Percentiles rank a stretch among this genome's conserved stretches.
phyloP scores from a whole-genome alignment of 306 rosid species.

The Quercus gilva region DNA sequence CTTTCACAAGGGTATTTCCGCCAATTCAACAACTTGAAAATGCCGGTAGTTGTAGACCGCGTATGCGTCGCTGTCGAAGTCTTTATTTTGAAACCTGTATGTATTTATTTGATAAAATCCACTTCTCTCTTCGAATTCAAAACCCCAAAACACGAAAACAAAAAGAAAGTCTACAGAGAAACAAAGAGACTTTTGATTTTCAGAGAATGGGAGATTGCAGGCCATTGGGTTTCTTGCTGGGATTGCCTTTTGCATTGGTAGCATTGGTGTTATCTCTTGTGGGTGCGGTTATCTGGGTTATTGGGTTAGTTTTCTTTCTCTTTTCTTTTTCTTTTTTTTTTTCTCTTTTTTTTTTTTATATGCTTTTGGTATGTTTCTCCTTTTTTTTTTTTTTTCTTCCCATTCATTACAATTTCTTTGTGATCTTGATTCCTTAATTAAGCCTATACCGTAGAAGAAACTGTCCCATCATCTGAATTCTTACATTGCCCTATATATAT shows the following conservation, averaged over 20 bases:
- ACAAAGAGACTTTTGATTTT: not conserved
- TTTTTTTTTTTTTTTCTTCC: not conserved
- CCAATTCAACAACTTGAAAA: not conserved
- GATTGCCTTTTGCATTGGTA: constrained; percentile 73
- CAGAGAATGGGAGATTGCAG: constrained; percentile 62
- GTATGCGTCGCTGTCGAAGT: not conserved
- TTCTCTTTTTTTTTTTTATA: too few species aligned
- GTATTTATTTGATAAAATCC: not conserved
- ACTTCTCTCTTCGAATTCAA: not conserved
- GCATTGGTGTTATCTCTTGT: constrained; percentile 58
- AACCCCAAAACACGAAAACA: not conserved
- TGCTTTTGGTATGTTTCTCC: too few species aligned
- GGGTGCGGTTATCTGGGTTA: constrained; percentile 75
- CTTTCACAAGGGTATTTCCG: not conserved
- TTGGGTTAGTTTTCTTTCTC: constrained; percentile 46
- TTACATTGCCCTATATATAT: not conserved
- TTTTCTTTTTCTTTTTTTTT: too few species aligned
- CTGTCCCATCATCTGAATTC: too few species aligned
- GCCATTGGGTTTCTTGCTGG: constrained; percentile 77
- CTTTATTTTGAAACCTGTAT: not conserved
- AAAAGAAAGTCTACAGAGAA: not conserved
- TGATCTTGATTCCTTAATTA: not conserved
- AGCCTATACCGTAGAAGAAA: not conserved
- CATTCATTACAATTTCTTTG: not conserved
- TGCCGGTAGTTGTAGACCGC: not conserved